A percentile compares a stretch with the other conserved stretches of the same genome.
Conservation (phyloP, 2,329 filamentous ascomycete species). For the Coniochaeta sp. region DNA sequence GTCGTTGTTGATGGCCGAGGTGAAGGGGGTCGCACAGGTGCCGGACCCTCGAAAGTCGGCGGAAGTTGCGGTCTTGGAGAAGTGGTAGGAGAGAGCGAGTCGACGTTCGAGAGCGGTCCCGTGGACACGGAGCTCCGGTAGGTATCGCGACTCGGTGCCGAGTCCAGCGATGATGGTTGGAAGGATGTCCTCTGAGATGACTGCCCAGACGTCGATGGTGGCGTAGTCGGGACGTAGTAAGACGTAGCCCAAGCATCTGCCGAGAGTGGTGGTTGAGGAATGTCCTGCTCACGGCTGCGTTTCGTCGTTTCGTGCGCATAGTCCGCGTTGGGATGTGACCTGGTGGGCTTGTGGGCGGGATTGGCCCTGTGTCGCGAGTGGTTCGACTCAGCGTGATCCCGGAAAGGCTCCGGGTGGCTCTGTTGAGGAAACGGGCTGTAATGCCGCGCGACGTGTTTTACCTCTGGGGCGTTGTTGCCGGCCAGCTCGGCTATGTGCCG, state of each 20-base stretch:
- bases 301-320: not conserved
- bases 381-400: not conserved
- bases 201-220: not conserved
- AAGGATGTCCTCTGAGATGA: constrained; percentile 3
- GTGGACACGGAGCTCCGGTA: constrained; percentile 2
- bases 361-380: not conserved
- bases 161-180: constrained; percentile 2
- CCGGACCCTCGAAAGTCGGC: not conserved
- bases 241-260: not conserved
- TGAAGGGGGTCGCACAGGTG: not conserved
- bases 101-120: not conserved
- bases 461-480: not conserved
- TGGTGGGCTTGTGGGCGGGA: not conserved
- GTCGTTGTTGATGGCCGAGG: not conserved
- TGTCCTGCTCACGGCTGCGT: not conserved
- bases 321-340: not conserved
- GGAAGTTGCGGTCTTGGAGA: not conserved
- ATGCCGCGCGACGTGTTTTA: not conserved
- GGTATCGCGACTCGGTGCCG: not conserved
- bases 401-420: not conserved
- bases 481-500: not conserved
- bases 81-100: not conserved
- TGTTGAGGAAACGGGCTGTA: not conserved
- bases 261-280: not conserved
- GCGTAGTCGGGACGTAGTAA: not conserved